Evolutionary conservation across 306 rosid species (phyloP).

Genomic region (Vigna angularis): DNA sequence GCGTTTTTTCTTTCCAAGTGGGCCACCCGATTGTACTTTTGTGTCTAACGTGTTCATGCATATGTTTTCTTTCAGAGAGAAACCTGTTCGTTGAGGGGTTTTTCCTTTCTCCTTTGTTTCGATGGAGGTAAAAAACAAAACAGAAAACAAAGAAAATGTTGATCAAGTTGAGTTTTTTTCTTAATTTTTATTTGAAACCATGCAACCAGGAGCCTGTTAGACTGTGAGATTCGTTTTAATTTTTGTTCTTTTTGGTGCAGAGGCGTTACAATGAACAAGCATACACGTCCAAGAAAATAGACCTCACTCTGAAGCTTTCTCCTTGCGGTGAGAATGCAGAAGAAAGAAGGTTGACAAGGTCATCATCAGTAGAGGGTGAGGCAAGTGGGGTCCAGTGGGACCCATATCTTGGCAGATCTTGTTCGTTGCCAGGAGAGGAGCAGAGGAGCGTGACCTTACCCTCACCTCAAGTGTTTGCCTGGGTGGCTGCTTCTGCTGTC

Average conservation of each 20-base stretch:
- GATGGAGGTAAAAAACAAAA: slow-evolving; percentile 39
- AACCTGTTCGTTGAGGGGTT: background rate
- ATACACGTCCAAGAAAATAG: slow-evolving; percentile 20
- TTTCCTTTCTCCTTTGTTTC: slow-evolving; percentile 20
- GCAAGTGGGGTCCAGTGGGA: slow-evolving; percentile 13
- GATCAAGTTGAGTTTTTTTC: background rate
- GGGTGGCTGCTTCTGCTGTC: slow-evolving; percentile 12
- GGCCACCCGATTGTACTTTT: background rate
- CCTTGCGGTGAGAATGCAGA: slow-evolving; percentile 40
- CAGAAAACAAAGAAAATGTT: background rate
- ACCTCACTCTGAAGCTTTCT: slow-evolving; percentile 44
- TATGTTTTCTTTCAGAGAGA: background rate
- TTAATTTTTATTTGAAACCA: background rate
- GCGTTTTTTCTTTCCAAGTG: background rate
- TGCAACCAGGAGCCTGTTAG: background rate
- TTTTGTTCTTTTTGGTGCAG: slow-evolving; percentile 13
- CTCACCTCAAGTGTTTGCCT: slow-evolving; percentile 6
- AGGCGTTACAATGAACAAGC: background rate
- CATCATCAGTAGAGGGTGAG: slow-evolving; percentile 9
- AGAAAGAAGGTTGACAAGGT: slow-evolving; percentile 36
- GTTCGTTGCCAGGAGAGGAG: slow-evolving; percentile 37
- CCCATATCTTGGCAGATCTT: slow-evolving; percentile 23
- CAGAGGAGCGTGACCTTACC: slow-evolving; percentile 18
- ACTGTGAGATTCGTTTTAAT: background rate
- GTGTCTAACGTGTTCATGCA: slow-evolving; percentile 17